A percentile compares a stretch with the other conserved stretches of the same genome.
Conservation (phyloP, 2,329 filamentous ascomycete genomes). For the Leptoxyphium fumago region DNA sequence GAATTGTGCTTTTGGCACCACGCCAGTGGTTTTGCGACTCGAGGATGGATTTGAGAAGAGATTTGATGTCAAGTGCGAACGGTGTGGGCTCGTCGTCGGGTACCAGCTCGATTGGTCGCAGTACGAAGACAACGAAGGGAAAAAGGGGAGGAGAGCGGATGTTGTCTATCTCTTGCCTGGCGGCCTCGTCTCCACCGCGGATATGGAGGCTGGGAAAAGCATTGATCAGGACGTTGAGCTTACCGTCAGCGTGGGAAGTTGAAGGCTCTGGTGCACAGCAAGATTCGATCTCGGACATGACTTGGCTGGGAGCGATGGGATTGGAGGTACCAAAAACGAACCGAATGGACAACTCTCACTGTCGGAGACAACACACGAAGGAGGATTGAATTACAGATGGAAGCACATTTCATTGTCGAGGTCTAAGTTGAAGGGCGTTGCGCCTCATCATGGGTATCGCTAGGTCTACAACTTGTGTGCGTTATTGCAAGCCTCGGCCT, state of each 20-base stretch:
- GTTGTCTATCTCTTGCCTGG: constrained; percentile 48
- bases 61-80: constrained; percentile 40
- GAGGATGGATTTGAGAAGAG: constrained; percentile 54
- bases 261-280: background rate
- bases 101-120: constrained; percentile 45
- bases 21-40: constrained; percentile 12
- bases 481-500: constrained; percentile 9
- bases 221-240: constrained; percentile 7
- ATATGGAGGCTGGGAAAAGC: constrained; percentile 34
- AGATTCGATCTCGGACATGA: too few relatives aligned
- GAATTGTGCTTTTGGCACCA: constrained; percentile 1
- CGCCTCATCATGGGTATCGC: too few relatives aligned
- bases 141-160: constrained; percentile 24
- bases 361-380: too few relatives aligned
- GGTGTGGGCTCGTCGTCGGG: constrained; percentile 46
- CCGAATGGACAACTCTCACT: too few relatives aligned
- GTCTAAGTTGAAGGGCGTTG: too few relatives aligned
- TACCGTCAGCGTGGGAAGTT: constrained; percentile 2
- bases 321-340: too few relatives aligned
- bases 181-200: constrained; percentile 42
- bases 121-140: constrained; percentile 21
- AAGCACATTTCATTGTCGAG: too few relatives aligned
- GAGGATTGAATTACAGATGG: too few relatives aligned
- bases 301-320: too few relatives aligned
- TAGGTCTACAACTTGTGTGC: background rate